Conservation (phyloP, 352 stramenopile species). For the Globisporangium spiculum region DNA sequence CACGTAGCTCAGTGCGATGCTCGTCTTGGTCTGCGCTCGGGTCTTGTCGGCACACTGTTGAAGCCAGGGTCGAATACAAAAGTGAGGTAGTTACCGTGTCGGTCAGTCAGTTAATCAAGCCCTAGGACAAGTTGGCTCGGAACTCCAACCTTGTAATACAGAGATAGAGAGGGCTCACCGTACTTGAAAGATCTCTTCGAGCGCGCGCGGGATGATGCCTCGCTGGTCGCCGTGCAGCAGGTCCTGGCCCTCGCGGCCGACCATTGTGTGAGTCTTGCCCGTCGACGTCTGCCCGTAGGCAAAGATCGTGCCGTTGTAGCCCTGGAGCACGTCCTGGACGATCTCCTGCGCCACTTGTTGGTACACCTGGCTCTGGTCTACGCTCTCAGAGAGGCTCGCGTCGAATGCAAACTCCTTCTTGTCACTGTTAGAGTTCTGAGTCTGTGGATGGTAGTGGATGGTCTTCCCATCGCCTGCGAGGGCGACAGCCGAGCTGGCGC, state of each 20-base stretch:
- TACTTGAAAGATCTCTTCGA: conserved; percentile 60
- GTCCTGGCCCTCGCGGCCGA: conserved; percentile 34
- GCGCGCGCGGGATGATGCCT: conserved; percentile 56
- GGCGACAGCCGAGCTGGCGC: conserved; percentile 21
- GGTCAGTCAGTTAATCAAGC: not conserved
- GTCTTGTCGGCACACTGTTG: conserved; percentile 26
- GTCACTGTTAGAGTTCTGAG: conserved; percentile 23
- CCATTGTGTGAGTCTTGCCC: conserved; percentile 74
- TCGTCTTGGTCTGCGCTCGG: conserved; percentile 33
- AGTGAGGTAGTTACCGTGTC: not conserved
- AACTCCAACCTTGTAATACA: too few species aligned
- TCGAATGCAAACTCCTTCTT: conserved; percentile 62
- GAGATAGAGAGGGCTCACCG: conserved; percentile 9
- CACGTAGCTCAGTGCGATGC: conserved; percentile 62
- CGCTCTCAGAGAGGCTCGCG: conserved; percentile 38
- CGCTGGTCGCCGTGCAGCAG: conserved; percentile 30
- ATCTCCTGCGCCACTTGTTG: conserved; percentile 45
- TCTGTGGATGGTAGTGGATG: conserved; percentile 26
- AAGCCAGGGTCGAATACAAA: not conserved
- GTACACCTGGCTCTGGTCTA: conserved; percentile 50
- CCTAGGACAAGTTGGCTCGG: too few species aligned
- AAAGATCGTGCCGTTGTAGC: conserved; percentile 90
- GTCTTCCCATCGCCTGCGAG: conserved; percentile 31
- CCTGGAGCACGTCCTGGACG: conserved; percentile 72
- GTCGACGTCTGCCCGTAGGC: conserved; percentile 86